phyloP scores from a whole-genome alignment of 2,329 filamentous ascomycete species.

The Fusarium austroafricanum region DNA sequence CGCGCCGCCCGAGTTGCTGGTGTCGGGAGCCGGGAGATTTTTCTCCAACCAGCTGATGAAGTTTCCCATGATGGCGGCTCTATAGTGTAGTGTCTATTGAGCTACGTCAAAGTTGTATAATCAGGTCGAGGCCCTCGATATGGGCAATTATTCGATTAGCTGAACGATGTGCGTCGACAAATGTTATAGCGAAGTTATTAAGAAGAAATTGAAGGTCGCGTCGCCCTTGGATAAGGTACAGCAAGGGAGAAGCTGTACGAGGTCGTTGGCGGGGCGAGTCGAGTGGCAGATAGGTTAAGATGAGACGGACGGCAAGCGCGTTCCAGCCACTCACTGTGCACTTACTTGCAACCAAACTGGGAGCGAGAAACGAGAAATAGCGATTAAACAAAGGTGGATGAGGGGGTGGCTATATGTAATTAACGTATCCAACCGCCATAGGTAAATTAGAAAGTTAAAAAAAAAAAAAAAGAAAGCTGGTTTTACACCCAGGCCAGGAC shows the following conservation, averaged over 20 bases:
- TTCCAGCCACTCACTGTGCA: conserved; percentile 15
- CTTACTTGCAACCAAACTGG: not conserved
- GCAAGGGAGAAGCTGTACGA: conserved; percentile 3
- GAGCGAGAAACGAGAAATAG: conserved; percentile 21
- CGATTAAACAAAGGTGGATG: not conserved
- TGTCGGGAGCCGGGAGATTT: conserved; percentile 43
- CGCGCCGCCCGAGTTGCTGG: conserved; percentile 41
- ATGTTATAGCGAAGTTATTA: conserved; percentile 10
- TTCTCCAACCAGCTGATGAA: conserved; percentile 55
- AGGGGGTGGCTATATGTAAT: conserved; percentile 38
- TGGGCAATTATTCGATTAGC: conserved; percentile 15
- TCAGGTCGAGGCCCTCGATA: conserved; percentile 12
- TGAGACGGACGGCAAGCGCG: conserved; percentile 27
- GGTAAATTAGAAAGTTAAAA: not conserved
- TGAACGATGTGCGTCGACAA: conserved; percentile 2
- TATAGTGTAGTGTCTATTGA: not conserved
- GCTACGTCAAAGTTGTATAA: conserved; percentile 1
- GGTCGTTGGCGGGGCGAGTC: conserved; percentile 24
- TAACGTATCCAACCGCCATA: conserved; percentile 6
- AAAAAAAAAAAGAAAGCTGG: conserved; percentile 41
- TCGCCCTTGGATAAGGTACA: not conserved
- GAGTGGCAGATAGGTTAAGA: conserved; percentile 41
- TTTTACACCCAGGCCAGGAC: conserved; percentile 8
- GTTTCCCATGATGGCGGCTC: conserved; percentile 50
- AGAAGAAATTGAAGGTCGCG: conserved; percentile 18